Evolutionary conservation across 176 grass and related monocot species (phyloP), one percentile per base, ranked within the genome.

Genomic region (Eragrostis nindensis): DNA sequence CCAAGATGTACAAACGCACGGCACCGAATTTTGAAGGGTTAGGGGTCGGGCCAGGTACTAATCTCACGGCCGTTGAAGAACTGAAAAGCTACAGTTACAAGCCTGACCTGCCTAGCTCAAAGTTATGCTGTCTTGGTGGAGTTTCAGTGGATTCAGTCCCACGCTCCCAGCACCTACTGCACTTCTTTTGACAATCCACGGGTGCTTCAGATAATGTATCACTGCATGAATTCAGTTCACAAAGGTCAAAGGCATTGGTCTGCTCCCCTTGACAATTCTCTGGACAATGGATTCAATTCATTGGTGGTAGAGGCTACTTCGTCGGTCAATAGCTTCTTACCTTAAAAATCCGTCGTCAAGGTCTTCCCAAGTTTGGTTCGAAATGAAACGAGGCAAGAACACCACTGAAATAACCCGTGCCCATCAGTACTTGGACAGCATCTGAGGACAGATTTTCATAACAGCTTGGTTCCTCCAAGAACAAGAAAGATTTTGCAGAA

Each of bases 1-100:
- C 79, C 66, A 62, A 22, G 53, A 70, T 46, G 18, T 32, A 54
- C 48, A 4, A 36, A 78, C 64, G 64, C 75, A 45, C 53, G 56
- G 38, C 72, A 74, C 49, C 22, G 7, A 39, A 24, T 8, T 8
- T 48, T 36, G 54, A 75, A 81, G 42, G 17, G 50, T 53, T 44
- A 52, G 3, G 16, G 9, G 78, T 22, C 43, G 52, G 77, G 45
- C 32, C 32, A 4, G 19, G 71, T 82, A 82, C 62, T 52, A 18
- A 55, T 53, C n/a, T 11, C 36, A 21, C 13, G 11, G 46, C 47
- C 74, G 67, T 46, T 72, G 56, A 74, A 56, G 16, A 49, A 52
- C n/a, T 24, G 59, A 32, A 61, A 84, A 50, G 46, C 54, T 40
- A 19, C 12, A 7, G 2, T 0, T 25, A 50, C 46, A 36, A 36